Evolutionary conservation across 2,329 filamentous ascomycete genomes (phyloP), one percentile per base, ranked within the genome.

Genomic region (Arthrobotrys megalospora): DNA sequence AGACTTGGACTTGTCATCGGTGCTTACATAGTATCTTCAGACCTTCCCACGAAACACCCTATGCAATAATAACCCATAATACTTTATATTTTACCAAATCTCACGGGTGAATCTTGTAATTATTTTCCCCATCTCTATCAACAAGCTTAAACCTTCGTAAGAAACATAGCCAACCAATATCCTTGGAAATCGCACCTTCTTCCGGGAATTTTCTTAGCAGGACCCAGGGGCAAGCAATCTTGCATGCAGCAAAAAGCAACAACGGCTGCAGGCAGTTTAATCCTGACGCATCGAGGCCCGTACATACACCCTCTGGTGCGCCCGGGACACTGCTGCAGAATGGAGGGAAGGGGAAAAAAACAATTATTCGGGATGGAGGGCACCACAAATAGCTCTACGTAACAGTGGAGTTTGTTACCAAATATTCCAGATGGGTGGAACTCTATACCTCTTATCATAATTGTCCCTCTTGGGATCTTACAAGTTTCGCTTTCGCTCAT

Each of bases 221-320:
- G 34, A 68, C 70, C 72, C 72, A 76, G 72, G 65, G 72, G 65
- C 65, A 45, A 34, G 47, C 48, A 76, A 76, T 76, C 72, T 70
- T 76, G 72, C 72, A 76, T 68, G 34, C 11, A 60, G 36, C 47
- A 64, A 69, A 53, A 76, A 76, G 55, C 72, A 69, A 70, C 14
- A 19, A 64, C 5, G 14, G 28, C 62, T 67, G 70, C 62, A 62
- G 43, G 53, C 47, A 50, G 21, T 21, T 36, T 50, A 65, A 53
- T 41, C 64, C 64, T 60, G 34, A 53, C 41, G 38, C 69, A 63
- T 48, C 21, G 47, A 50, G 34, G 38, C 60, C 53, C 63, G 63
- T 62, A 63, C n/a, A 43, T 12, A 28, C 24, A 28, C 64, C 63
- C 43, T 67, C 70, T 34, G 53, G 47, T 48, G 65, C 11, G 28